Evolutionary conservation across 805 yeast species (phyloP).

Genomic region (Pichia scutulata): DNA sequence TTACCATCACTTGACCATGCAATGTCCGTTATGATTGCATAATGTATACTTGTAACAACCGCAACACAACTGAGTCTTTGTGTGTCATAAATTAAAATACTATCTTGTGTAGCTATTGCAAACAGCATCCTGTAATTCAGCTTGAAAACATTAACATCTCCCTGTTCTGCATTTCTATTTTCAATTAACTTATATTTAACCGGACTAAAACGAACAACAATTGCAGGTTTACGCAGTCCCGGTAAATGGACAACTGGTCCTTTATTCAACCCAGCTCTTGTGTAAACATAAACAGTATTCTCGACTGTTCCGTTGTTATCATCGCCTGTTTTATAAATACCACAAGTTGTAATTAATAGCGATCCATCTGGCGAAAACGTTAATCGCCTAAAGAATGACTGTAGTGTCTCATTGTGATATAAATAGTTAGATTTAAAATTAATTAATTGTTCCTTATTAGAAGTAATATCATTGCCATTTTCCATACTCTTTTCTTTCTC

Average conservation of each 20-base stretch:
- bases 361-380: conserved; percentile 88
- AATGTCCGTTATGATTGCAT: conserved; percentile 81
- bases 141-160: conserved; percentile 31
- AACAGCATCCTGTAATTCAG: conserved; percentile 77
- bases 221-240: conserved; percentile 74
- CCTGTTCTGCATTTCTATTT: background rate
- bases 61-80: conserved; percentile 63
- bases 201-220: conserved; percentile 77
- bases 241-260: conserved; percentile 77
- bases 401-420: conserved; percentile 80
- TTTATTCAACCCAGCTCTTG: conserved; percentile 57
- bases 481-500: background rate
- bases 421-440: conserved; percentile 34
- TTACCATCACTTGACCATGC: conserved; percentile 78
- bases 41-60: conserved; percentile 71
- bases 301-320: conserved; percentile 16
- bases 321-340: conserved; percentile 38
- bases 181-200: conserved; percentile 38
- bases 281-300: conserved; percentile 75
- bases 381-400: conserved; percentile 83
- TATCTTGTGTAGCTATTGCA: conserved; percentile 90
- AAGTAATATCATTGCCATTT: background rate
- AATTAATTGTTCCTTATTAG: background rate
- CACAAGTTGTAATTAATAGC: conserved; percentile 70
- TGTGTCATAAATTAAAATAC: conserved; percentile 77